Base-by-base conservation (phyloP, 2,329 filamentous ascomycete species). In the Fusarium sp. region DNA sequence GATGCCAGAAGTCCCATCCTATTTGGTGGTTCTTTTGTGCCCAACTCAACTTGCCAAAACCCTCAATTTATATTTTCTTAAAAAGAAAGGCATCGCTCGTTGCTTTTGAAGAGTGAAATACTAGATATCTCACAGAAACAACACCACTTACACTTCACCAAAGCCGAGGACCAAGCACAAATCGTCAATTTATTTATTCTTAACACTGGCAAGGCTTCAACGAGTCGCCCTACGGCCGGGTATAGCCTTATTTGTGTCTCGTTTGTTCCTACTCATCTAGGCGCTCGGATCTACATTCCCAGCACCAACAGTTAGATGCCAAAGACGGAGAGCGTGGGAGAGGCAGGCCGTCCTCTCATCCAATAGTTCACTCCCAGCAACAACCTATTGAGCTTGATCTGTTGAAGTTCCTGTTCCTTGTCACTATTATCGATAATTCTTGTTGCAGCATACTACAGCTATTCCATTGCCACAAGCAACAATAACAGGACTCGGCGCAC, bases 391-490 rank as follows among this genome's bases (percentile, higher is more conserved):
- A 26, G 18, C n/a, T 41, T 66, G 38, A 56, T 58, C 56, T 31
- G 13, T 38, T 26, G n/a, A 39, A 26, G 36, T 36, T 58, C 33
- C 45, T 26, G 41, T 61, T 51, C 49, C 38, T 59, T 69, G 59
- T 51, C 68, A 60, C 56, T 54, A 35, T 41, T 57, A 38, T 41
- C 47, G 55, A 52, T 63, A 35, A 63, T 38, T 58, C 38, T 56
- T 47, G 44, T 64, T 44, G 54, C 48, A 45, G 55, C 56, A 55
- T 36, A 58, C 62, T 28, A 35, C 38, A 57, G 48, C 52, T 47
- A 28, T 31, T 28, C 39, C 36, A 63, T 77, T 45, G 70, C 68
- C 73, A 77, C 75, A 48, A 66, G 62, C 51, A 73, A 75, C 42
- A 64, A 72, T 62, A 73, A 69, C 65, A 58, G 68, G 51, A 45